phyloP scores from a whole-genome alignment of 2,329 filamentous ascomycete species.

The Rutstroemia sp. region DNA sequence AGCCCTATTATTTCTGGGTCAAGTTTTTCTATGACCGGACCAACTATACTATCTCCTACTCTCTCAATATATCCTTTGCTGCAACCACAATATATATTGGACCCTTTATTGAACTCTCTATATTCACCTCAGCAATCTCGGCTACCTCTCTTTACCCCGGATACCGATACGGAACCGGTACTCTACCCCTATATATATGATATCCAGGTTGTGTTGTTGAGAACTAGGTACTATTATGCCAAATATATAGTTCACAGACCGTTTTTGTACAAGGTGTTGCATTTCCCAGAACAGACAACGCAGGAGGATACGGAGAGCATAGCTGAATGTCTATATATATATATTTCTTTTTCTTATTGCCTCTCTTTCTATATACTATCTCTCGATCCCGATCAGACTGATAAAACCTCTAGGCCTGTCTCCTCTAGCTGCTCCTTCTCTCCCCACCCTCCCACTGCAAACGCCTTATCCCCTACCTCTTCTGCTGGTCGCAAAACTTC shows the following conservation, averaged over 20 bases:
- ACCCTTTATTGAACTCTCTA: constrained; percentile 13
- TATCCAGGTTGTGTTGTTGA: constrained; percentile 48
- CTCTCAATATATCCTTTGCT: not conserved
- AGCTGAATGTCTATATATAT: constrained; percentile 43
- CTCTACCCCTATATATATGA: constrained; percentile 48
- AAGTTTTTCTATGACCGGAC: constrained; percentile 14
- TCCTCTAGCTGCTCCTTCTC: constrained; percentile 53
- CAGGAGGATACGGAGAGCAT: constrained; percentile 46
- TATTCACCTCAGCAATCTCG: constrained; percentile 18
- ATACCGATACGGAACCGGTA: constrained; percentile 37
- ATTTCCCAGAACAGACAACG: constrained; percentile 46
- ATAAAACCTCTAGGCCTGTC: constrained; percentile 33
- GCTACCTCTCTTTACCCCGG: constrained; percentile 38
- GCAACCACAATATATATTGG: constrained; percentile 1
- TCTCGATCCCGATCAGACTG: not conserved
- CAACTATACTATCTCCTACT: not conserved
- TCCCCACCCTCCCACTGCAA: constrained; percentile 50
- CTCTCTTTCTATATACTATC: too few relatives aligned
- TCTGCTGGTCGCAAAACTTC: constrained; percentile 57
- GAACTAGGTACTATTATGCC: constrained; percentile 51
- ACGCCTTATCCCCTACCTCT: constrained; percentile 49
- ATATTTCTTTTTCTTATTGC: not conserved
- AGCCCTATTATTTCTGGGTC: constrained; percentile 8
- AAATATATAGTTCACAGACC: constrained; percentile 51
- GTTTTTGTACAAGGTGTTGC: constrained; percentile 52